These are phyloP conservation scores for Cornus florida DNA, from an alignment of 148 eudicot genomes.

Conservation along the genomic window DNA sequence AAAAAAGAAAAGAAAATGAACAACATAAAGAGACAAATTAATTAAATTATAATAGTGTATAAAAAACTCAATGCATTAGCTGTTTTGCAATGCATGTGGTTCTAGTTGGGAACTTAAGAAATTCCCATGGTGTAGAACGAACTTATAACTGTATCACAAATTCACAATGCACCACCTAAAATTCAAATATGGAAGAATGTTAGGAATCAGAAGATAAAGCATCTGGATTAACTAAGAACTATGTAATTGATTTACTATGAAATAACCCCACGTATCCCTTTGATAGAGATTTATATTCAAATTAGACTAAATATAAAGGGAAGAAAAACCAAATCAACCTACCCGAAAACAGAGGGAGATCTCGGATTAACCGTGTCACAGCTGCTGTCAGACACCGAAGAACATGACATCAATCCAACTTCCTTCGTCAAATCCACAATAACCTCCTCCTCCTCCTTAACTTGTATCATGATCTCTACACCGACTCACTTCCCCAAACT, in stretches of 20 bases:
- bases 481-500: conserved; percentile 4
- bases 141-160: neutral
- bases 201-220: neutral
- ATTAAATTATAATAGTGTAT: no score
- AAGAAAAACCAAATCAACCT: conserved; percentile 7
- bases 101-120: neutral
- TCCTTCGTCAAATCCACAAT: conserved; percentile 27
- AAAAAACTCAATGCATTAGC: neutral
- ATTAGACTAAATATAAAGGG: neutral
- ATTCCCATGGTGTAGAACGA: neutral
- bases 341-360: conserved; percentile 33
- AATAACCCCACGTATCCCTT: neutral
- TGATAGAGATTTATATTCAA: no score
- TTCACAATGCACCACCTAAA: neutral
- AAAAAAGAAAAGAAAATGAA: neutral
- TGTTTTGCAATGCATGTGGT: neutral
- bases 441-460: conserved; percentile 24
- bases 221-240: neutral
- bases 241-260: neutral
- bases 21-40: neutral
- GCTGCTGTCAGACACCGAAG: conserved; percentile 44
- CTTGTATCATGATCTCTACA: conserved; percentile 24
- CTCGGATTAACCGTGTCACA: conserved; percentile 28
- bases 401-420: conserved; percentile 16
- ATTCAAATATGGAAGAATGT: neutral